phyloP scores from a whole-genome alignment of 2,329 filamentous ascomycete genomes.

The Onygenales sp. region DNA sequence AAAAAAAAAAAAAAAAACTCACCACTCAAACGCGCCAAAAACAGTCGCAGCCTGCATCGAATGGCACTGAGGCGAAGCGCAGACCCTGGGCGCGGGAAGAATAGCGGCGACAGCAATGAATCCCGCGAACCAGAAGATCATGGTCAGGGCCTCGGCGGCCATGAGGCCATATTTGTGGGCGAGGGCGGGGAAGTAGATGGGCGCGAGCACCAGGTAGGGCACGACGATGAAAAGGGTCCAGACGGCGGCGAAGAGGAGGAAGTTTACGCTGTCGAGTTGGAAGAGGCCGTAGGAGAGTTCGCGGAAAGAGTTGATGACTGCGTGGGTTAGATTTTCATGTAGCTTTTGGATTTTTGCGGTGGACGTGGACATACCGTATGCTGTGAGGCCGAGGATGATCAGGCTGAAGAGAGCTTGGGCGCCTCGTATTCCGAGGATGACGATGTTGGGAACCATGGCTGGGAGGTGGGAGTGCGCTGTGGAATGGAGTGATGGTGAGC shows the following conservation, averaged over 20 bases:
- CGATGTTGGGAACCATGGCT: conserved; percentile 5
- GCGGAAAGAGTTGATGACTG: conserved; percentile 48
- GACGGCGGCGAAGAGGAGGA: conserved; percentile 68
- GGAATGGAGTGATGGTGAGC: background rate
- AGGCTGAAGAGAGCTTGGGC: conserved; percentile 60
- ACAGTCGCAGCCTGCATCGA: conserved; percentile 45
- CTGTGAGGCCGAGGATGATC: conserved; percentile 65
- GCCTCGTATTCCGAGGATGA: conserved; percentile 42
- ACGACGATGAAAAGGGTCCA: conserved; percentile 65
- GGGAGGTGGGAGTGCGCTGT: too few species aligned
- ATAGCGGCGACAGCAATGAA: conserved; percentile 66
- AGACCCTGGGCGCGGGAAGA: conserved; percentile 47
- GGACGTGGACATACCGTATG: conserved; percentile 50
- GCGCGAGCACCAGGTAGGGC: conserved; percentile 59
- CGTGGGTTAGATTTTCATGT: background rate
- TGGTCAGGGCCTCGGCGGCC: conserved; percentile 60
- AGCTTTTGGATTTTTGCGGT: background rate
- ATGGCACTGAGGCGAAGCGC: conserved; percentile 46
- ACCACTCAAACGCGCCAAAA: conserved; percentile 42
- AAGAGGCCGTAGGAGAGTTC: conserved; percentile 30
- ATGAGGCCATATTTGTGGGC: conserved; percentile 59
- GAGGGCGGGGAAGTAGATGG: conserved; percentile 50
- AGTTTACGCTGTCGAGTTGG: conserved; percentile 55
- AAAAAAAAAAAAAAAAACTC: conserved; percentile 12
- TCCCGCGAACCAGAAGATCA: conserved; percentile 84